phyloP scores from a whole-genome alignment of 139 green algal species.

The Yamagishiella unicocca region DNA sequence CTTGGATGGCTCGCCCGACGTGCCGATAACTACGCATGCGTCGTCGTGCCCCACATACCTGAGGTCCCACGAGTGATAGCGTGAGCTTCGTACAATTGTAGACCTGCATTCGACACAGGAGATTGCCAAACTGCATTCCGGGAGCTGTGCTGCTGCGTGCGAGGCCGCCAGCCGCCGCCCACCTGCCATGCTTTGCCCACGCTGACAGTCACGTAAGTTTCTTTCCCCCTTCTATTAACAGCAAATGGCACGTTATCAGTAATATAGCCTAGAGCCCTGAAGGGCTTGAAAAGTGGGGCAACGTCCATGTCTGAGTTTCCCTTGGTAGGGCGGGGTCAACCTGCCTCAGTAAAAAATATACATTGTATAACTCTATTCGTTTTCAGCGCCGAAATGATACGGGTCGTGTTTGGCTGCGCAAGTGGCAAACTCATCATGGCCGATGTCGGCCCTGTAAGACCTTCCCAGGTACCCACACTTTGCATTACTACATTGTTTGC shows the following conservation, averaged over 20 bases:
- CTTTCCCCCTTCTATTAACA: slow-evolving; percentile 81
- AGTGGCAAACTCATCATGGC: no score
- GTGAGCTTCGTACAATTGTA: slow-evolving; percentile 91
- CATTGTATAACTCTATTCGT: no score
- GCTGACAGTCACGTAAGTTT: slow-evolving; percentile 89
- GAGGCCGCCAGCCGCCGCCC: slow-evolving; percentile 20
- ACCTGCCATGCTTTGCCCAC: slow-evolving; percentile 96
- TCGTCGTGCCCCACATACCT: slow-evolving; percentile 61
- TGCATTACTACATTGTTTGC: no score
- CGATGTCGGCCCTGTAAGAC: no score
- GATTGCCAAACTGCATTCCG: neutral
- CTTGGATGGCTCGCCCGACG: no score
- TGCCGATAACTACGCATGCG: no score
- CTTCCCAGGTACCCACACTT: no score
- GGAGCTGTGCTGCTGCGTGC: neutral
- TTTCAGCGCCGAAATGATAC: no score
- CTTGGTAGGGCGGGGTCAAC: no score
- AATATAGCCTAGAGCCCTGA: slow-evolving; percentile 93
- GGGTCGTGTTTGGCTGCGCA: no score
- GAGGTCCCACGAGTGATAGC: slow-evolving; percentile 85
- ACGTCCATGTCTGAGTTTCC: slow-evolving; percentile 14
- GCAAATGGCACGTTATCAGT: slow-evolving; percentile 89
- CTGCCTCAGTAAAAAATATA: no score
- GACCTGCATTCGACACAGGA: slow-evolving; percentile 71
- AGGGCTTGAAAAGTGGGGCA: slow-evolving; percentile 85